Evolutionary conservation across 805 yeast species (phyloP).

Genomic region (Yamadazyma nakazawae): DNA sequence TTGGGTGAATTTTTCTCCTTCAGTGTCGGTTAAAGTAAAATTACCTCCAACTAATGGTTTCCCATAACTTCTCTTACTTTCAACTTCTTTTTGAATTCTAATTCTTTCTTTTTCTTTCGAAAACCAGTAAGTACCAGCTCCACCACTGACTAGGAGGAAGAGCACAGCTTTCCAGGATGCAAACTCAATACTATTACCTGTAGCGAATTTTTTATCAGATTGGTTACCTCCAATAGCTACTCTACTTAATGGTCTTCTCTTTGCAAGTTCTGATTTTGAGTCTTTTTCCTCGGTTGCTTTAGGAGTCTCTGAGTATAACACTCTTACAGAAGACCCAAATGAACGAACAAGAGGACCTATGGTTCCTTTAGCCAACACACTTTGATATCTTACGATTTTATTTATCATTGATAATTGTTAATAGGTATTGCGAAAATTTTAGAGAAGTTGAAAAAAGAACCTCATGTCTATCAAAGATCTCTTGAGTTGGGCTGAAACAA

Average conservation of each 20-base stretch:
- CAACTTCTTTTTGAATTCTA: constrained; percentile 73
- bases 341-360: neutral
- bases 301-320: neutral
- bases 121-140: constrained; percentile 68
- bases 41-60: constrained; percentile 93
- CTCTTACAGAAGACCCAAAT: neutral
- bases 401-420: neutral
- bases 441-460: neutral
- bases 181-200: constrained; percentile 56
- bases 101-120: constrained; percentile 72
- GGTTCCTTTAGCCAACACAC: neutral
- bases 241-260: constrained; percentile 68
- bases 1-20: constrained; percentile 74
- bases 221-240: constrained; percentile 68
- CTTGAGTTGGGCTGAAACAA: constrained; percentile 28
- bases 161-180: constrained; percentile 83
- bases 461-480: constrained; percentile 14
- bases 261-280: neutral
- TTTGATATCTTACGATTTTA: neutral
- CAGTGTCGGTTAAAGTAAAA: constrained; percentile 66
- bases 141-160: constrained; percentile 66
- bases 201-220: constrained; percentile 33
- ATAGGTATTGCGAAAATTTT: neutral
- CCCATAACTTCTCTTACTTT: constrained; percentile 83
- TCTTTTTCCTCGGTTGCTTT: neutral